phyloP scores from a whole-genome alignment of 2,329 filamentous ascomycete species.

The Sporothrix brasiliensis region DNA sequence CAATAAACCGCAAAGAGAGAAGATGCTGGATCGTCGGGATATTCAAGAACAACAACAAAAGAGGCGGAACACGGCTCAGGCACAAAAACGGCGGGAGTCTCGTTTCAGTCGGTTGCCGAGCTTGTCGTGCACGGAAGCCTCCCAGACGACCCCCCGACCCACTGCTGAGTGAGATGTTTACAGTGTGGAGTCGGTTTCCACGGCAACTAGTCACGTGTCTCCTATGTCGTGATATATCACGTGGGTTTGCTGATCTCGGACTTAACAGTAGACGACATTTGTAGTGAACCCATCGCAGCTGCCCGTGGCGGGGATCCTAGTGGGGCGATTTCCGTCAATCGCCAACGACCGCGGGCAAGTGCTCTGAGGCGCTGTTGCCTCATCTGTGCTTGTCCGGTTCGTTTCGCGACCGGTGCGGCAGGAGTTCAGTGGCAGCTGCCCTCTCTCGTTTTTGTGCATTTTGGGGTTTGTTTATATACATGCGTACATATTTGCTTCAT shows the following conservation, averaged over 20 bases:
- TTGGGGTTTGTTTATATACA: background rate
- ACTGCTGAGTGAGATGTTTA: slow-evolving; percentile 32
- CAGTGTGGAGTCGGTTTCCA: slow-evolving; percentile 28
- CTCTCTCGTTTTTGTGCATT: background rate
- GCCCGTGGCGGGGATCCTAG: slow-evolving; percentile 13
- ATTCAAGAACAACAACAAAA: slow-evolving; percentile 14
- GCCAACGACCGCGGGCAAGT: background rate
- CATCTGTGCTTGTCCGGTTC: background rate
- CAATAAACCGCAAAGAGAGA: background rate
- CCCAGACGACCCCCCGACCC: slow-evolving; percentile 18
- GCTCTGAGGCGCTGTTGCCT: no score
- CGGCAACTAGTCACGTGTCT: slow-evolving; percentile 26
- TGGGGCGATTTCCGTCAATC: background rate
- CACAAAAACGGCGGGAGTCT: slow-evolving; percentile 27
- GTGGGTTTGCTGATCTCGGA: background rate
- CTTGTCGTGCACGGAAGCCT: slow-evolving; percentile 17
- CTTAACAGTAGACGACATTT: background rate
- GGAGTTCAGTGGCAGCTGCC: background rate
- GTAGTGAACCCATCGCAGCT: background rate
- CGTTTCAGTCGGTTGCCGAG: slow-evolving; percentile 27
- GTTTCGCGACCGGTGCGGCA: background rate
- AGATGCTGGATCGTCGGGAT: background rate
- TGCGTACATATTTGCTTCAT: background rate
- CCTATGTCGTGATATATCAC: background rate
- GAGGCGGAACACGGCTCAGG: slow-evolving; percentile 8